Evolutionary conservation across 345 rosid species (phyloP), one percentile per base, ranked within the genome.

Genomic region (Adansonia digitata): DNA sequence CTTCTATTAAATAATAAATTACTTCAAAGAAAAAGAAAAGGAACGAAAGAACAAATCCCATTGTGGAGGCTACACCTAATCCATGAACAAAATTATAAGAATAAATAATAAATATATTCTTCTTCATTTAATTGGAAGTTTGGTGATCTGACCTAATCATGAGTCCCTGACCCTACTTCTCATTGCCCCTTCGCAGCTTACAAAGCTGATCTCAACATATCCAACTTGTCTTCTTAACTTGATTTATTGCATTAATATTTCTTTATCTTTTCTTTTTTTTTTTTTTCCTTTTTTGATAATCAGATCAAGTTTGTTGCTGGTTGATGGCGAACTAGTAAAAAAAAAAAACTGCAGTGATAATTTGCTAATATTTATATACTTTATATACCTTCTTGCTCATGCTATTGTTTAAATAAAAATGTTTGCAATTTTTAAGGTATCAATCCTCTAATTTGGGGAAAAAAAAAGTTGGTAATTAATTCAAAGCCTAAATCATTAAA

Each of bases 151-250:
- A 74, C 67, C 81, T 42, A 61, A 77, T 68, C 11, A 7, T 1
- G 18, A 29, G 55, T 68, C 51, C 5, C 7, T 2, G 20, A 39
- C 60, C 2, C 67, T 6, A 27, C n/a, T 29, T 5, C 22, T 42
- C 57, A 9, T 62, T 74, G 82, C 69, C 75, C 48, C 77, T 74
- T 81, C 84, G 46, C 46, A 31, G 75, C 73, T 18, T 56, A 53
- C 67, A 72, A 45, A 49, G 34, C 70, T 73, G 75, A 60, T 55
- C 78, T 68, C 80, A 73, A 51, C 46, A 17, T 14, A 57, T 29
- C 26, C 55, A 77, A 79, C 39, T 61, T 56, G 4, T 70, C 26
- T 18, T 72, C 29, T 51, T 48, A 13, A 14, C 43, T n/a, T n/a
- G 34, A 31, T 55, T 55, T 10, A 24, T 55, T 42, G 46, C 26